Conservation (phyloP, 148 eudicot species). For the Rhododendron simsii region DNA sequence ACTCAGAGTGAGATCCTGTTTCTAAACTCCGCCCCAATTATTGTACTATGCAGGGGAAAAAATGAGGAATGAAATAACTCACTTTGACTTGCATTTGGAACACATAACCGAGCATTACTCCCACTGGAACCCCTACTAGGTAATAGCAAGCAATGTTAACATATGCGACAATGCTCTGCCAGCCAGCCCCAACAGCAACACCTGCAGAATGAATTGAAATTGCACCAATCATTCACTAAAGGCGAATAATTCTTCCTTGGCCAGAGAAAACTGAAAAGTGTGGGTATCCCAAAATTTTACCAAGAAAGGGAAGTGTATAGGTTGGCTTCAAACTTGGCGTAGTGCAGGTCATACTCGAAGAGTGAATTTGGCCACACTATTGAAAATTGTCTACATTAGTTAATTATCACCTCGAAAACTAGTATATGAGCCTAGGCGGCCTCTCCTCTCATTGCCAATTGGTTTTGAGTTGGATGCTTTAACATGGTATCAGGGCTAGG, state of each 20-base stretch:
- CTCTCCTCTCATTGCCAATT: too few relatives aligned
- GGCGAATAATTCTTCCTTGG: not conserved
- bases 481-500: not conserved
- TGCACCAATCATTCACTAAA: not conserved
- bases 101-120: constrained; percentile 40
- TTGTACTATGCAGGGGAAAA: not conserved
- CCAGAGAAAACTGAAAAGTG: not conserved
- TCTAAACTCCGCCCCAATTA: not conserved
- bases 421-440: too few relatives aligned
- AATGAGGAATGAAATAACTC: not conserved
- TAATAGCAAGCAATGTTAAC: constrained; percentile 46
- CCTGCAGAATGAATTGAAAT: constrained; percentile 16
- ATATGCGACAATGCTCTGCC: constrained; percentile 41
- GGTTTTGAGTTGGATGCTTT: too few relatives aligned
- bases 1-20: not conserved
- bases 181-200: constrained; percentile 45
- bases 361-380: not conserved
- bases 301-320: not conserved
- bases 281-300: not conserved
- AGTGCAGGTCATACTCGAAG: not conserved
- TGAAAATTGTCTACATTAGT: too few relatives aligned
- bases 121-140: constrained; percentile 44
- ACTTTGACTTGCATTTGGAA: constrained; percentile 33
- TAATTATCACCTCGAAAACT: too few relatives aligned
- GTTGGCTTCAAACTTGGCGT: not conserved